Conservation (phyloP, 1,139 yeast species). For the Scheffersomyces parashehatae region DNA sequence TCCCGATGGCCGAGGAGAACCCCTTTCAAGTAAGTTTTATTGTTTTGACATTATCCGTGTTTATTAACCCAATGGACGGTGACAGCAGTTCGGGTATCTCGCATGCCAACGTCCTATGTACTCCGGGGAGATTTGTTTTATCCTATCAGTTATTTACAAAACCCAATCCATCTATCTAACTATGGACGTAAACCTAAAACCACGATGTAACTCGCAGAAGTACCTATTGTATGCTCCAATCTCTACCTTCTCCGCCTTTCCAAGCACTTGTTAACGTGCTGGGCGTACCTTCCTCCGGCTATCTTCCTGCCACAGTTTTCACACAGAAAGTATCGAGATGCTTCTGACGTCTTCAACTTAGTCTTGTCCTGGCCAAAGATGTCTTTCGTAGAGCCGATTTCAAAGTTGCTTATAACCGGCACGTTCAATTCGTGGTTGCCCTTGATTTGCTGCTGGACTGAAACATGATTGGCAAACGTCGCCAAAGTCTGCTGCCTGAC, state of each 20-base stretch:
- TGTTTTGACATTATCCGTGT: too few species aligned
- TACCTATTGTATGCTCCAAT: background rate
- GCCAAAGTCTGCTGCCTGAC: constrained; percentile 36
- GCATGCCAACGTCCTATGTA: too few species aligned
- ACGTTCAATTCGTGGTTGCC: constrained; percentile 3
- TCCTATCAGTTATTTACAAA: too few species aligned
- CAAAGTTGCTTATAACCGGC: constrained; percentile 9
- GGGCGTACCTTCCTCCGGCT: constrained; percentile 90
- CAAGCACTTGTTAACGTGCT: constrained; percentile 85
- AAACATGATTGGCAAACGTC: constrained; percentile 26
- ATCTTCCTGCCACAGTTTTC: constrained; percentile 80
- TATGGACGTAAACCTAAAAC: too few species aligned
- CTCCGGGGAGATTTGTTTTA: too few species aligned
- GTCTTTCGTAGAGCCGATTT: constrained; percentile 25
- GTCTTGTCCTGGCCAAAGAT: constrained; percentile 44
- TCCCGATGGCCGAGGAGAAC: too few species aligned
- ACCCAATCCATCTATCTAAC: too few species aligned
- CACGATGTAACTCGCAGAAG: too few species aligned
- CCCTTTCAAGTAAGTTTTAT: too few species aligned
- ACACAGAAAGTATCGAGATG: constrained; percentile 67
- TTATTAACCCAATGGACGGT: too few species aligned
- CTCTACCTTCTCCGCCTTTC: constrained; percentile 34
- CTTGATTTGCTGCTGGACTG: constrained; percentile 19
- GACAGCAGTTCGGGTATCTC: too few species aligned
- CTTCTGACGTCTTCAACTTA: constrained; percentile 40